Conservation (phyloP, 257 asterid genomes). For the Solanum lycopersicoides region DNA sequence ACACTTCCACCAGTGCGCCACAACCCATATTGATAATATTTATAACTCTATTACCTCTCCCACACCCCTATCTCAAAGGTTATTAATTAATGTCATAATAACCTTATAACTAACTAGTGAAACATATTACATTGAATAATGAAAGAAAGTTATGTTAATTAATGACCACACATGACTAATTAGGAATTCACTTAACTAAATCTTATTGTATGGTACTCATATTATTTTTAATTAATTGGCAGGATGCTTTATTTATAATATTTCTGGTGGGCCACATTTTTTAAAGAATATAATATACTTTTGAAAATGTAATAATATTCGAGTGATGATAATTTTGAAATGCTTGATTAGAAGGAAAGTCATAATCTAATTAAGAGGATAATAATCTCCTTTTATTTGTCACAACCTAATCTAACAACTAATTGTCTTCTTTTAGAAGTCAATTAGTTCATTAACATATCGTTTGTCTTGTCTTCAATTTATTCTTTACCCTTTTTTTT, state of each 20-base stretch:
- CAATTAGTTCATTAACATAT: not conserved
- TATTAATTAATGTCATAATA: not conserved
- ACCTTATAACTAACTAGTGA: too few species aligned
- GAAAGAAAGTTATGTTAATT: not conserved
- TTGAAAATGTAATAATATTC: not conserved
- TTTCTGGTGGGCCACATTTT: not conserved
- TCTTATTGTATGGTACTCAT: not conserved
- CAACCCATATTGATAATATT: too few species aligned
- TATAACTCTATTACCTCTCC: too few species aligned
- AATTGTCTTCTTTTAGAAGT: not conserved
- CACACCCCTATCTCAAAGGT: too few species aligned
- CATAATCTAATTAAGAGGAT: not conserved
- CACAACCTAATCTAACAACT: not conserved
- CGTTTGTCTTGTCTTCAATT: not conserved
- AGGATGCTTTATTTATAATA: not conserved
- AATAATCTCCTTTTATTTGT: not conserved
- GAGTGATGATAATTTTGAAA: not conserved
- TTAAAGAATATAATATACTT: not conserved
- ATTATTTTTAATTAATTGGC: not conserved
- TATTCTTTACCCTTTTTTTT: not conserved
- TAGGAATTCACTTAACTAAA: not conserved
- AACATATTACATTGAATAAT: not conserved
- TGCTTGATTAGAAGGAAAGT: not conserved
- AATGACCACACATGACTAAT: not conserved
- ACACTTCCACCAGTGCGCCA: too few species aligned